Base-by-base conservation (phyloP, 257 asterid genomes). In the Penstemon davidsonii region DNA sequence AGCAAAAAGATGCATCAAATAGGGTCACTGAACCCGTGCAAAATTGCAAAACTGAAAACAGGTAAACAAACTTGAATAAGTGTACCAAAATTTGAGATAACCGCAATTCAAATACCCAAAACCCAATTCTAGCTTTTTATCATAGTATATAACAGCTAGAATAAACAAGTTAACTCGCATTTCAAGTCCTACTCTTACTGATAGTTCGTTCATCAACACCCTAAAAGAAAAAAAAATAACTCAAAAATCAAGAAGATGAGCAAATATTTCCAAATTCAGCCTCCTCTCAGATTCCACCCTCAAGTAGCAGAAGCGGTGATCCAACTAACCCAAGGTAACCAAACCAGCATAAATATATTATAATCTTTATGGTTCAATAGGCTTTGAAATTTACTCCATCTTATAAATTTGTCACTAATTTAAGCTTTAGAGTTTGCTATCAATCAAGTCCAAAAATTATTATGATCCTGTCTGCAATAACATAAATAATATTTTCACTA, bases 101-200 rank as follows among this genome's bases (percentile, higher is more conserved):
- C 33, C 9, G 52, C 36, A 60, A 36, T 62, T 36, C 60, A 40
- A 37, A 66, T 12, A 74, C 76, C 49, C 12, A 64, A 1, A 58
- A 51, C 66, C 61, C 74, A 57, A 68, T 63, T 59, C 66, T 51
- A 55, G 69, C 46, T 12, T 45, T 53, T 63, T 62, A 45, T 5
- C 53, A 0, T 15, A 47, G 15, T 12, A 68, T 52, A 58, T 37
- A 40, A 65, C 11, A 53, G 6, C 59, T 41, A 7, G 10, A 11
- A 62, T 60, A 41, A 38, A 70, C 42, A 60, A 74, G 64, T 15
- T 1, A 47, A 59, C 47, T 56, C 55, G 11, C 53, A 55, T 39
- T 57, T 36, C 68, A 45, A 75, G 55, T 45, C 60, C 67, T n/a
- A 70, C 19, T 65, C 71, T 3, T 59, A 39, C 36, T 42, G 3